These are phyloP conservation scores for Heteromeles arbutifolia DNA, from an alignment of 306 rosid genomes.

Conservation along the genomic window DNA sequence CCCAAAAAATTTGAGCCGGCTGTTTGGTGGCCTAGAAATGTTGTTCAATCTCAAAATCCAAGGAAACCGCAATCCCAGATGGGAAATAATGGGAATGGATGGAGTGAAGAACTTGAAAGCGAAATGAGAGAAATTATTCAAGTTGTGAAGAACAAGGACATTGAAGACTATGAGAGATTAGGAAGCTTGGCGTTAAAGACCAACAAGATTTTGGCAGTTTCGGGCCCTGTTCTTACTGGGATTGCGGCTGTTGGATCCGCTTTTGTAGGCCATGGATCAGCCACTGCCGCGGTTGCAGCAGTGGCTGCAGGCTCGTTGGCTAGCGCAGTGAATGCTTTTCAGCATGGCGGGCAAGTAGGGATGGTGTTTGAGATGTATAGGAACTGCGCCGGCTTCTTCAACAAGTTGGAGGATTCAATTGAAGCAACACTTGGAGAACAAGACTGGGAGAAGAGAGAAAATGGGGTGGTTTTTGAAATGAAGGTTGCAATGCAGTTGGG, in stretches of 20 bases:
- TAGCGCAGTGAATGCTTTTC: conserved; percentile 37
- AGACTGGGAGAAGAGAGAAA: conserved; percentile 54
- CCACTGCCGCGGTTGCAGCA: conserved; percentile 29
- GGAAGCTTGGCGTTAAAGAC: conserved; percentile 53
- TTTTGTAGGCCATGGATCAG: conserved; percentile 33
- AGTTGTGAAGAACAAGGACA: conserved; percentile 49
- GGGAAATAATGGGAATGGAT: conserved; percentile 34
- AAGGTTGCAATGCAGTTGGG: conserved; percentile 61
- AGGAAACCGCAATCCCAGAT: background rate
- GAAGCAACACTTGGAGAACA: conserved; percentile 39
- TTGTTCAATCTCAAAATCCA: background rate
- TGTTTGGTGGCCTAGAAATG: conserved; percentile 62
- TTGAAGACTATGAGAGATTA: conserved; percentile 54
- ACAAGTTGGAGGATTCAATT: conserved; percentile 33
- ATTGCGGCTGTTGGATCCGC: conserved; percentile 53
- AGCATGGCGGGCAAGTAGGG: conserved; percentile 69
- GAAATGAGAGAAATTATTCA: conserved; percentile 51
- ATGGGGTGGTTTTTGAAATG: conserved; percentile 51
- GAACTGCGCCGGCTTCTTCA: conserved; percentile 45
- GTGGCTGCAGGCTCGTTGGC: conserved; percentile 49
- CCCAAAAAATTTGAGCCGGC: conserved; percentile 57
- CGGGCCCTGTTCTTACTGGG: conserved; percentile 68
- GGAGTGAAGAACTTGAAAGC: conserved; percentile 47
- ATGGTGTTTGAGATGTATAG: conserved; percentile 74
- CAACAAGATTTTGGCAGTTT: conserved; percentile 50